Evolutionary conservation across 2,329 filamentous ascomycete genomes (phyloP).

Genomic region (Sarocladium brachiariae): DNA sequence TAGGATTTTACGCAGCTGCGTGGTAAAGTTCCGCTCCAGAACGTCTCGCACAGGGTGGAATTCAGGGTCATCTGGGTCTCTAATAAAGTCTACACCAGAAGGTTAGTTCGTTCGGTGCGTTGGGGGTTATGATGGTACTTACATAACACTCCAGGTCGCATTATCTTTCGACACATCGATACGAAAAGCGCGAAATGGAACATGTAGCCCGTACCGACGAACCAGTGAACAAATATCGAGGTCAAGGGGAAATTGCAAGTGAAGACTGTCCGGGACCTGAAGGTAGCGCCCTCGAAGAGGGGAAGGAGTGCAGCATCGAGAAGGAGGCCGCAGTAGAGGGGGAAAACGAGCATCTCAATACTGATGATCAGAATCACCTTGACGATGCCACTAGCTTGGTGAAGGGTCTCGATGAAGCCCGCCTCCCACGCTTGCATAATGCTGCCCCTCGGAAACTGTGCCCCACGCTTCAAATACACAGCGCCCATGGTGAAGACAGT

Average conservation of each 20-base stretch:
- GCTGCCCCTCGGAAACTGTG: conserved; percentile 55
- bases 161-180: conserved; percentile 96
- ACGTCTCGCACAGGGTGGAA: conserved; percentile 98
- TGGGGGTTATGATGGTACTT: conserved; percentile 35
- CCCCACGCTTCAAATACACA: conserved; percentile 70
- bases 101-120: conserved; percentile 13
- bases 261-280: conserved; percentile 72
- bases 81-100: conserved; percentile 68
- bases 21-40: conserved; percentile 83
- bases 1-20: conserved; percentile 89
- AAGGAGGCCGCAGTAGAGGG: conserved; percentile 87
- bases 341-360: conserved; percentile 98
- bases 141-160: conserved; percentile 91
- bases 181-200: conserved; percentile 99
- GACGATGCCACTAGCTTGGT: conserved; percentile 92
- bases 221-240: conserved; percentile 97
- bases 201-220: conserved; percentile 98
- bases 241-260: conserved; percentile 74
- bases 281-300: conserved; percentile 74
- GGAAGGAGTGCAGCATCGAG: conserved; percentile 85
- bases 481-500: conserved; percentile 69
- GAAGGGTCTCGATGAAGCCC: conserved; percentile 71
- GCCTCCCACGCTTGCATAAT: conserved; percentile 63
- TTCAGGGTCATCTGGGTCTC: conserved; percentile 94
- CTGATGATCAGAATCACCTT: conserved; percentile 98